These are phyloP conservation scores for Fusarium sp. DNA, from an alignment of 2,329 filamentous ascomycete genomes.

Conservation along the genomic window DNA sequence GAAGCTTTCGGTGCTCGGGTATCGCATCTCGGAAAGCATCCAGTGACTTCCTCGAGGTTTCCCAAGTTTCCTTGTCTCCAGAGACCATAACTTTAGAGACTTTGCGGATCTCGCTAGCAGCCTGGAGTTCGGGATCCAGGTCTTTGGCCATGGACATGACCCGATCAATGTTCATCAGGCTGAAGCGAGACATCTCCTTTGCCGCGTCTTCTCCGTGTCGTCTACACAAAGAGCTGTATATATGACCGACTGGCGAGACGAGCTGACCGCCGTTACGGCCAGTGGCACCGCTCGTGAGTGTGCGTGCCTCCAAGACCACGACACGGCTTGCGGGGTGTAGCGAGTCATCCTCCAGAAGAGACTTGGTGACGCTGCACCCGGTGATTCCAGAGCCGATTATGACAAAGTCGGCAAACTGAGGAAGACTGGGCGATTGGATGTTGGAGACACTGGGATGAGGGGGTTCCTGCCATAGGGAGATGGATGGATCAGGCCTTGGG, in stretches of 20 bases:
- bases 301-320: constrained; percentile 45
- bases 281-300: constrained; percentile 46
- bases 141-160: constrained; percentile 23
- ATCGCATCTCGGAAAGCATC: constrained; percentile 16
- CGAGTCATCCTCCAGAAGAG: constrained; percentile 34
- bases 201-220: constrained; percentile 51
- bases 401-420: constrained; percentile 35
- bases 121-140: constrained; percentile 20
- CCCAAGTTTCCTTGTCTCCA: constrained; percentile 31
- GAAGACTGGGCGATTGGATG: constrained; percentile 38
- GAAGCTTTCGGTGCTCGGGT: constrained; percentile 14
- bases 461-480: constrained; percentile 44
- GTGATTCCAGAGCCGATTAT: constrained; percentile 50
- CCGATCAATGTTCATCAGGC: constrained; percentile 52
- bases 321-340: constrained; percentile 9
- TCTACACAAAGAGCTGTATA: constrained; percentile 47
- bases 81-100: constrained; percentile 32
- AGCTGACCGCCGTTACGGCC: constrained; percentile 48
- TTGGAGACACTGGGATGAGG: constrained; percentile 37
- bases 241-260: constrained; percentile 30
- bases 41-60: constrained; percentile 15
- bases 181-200: constrained; percentile 54
- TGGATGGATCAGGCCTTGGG: constrained; percentile 33
- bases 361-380: constrained; percentile 44
- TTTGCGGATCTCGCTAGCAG: constrained; percentile 25